Evolutionary conservation across 1,284 basidiomycete species (phyloP), one percentile per base, ranked within the genome.

Genomic region (Grifola frondosa): DNA sequence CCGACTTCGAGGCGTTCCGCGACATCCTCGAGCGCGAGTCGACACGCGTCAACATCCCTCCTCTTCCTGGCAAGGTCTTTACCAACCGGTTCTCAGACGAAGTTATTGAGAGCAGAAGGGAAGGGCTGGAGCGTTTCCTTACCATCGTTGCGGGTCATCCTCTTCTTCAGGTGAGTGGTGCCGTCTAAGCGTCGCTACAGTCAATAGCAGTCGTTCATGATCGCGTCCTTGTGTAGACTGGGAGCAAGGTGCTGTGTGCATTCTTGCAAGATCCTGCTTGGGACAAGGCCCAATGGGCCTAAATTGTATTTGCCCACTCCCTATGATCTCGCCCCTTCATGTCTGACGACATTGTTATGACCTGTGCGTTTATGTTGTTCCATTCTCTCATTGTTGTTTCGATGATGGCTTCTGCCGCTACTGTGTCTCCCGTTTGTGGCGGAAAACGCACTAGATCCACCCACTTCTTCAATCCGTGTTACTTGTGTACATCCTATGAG

Each of bases 1-100:
- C 93, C 36, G 96, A 99, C 69, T 99, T 99, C 64, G 96, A 99
- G 66, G 95, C 96, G 6, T 99, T 99, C 75, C 84, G 95, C 38
- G 96, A 99, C 66, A 91, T 97, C 59, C 83, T 99, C 36, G 97
- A 99, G 69, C 84, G 94, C 54, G 96, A 99, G 69, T 90, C 87
- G 9, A 97, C 94, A 5, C 78, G 97, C 20, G 97, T 99, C 53
- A 99, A 97, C 68, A 98, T 99, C 59, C 96, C 96, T 0, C 82
- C 92, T 17, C 81, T 99, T 30, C 97, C 96, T 2, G 96, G 96
- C 45, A 99, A 99, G 69, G 88, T 95, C 35, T 96, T 96, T 68
- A 94, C 91, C 22, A 95, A 93, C 65, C 79, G 96, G 23, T 99
- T 99, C 71, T 95, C 93, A 12, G 96, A 98, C 60, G 96, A 99